Evolutionary conservation across 805 yeast genomes (phyloP).

Genomic region (Ogataea wickerhamii): DNA sequence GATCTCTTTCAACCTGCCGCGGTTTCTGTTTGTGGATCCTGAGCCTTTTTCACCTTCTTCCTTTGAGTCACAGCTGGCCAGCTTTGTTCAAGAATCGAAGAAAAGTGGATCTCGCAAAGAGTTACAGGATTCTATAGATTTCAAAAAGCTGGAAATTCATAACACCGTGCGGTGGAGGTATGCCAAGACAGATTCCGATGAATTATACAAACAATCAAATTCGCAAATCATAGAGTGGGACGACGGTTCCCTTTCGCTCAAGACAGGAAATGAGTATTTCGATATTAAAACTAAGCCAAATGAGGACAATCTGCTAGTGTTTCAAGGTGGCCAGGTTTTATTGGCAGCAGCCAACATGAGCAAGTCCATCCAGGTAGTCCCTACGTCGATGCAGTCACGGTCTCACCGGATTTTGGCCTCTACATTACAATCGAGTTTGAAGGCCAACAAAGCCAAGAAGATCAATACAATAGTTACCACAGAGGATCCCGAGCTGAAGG

Average conservation of each 20-base stretch:
- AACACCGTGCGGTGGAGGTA: constrained; percentile 95
- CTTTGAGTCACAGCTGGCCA: constrained; percentile 48
- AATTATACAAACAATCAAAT: constrained; percentile 80
- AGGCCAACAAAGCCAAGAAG: constrained; percentile 41
- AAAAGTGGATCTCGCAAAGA: constrained; percentile 44
- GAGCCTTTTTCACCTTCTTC: constrained; percentile 74
- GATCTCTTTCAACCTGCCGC: constrained; percentile 64
- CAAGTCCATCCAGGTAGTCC: constrained; percentile 71
- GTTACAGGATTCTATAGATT: constrained; percentile 46
- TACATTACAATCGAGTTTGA: constrained; percentile 53
- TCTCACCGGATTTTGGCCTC: constrained; percentile 78
- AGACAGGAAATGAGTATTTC: constrained; percentile 82
- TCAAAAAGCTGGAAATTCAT: constrained; percentile 29
- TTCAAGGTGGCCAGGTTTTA: constrained; percentile 67
- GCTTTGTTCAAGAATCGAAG: constrained; percentile 35
- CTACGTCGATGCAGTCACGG: constrained; percentile 83
- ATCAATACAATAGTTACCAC: constrained; percentile 49
- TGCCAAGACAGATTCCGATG: constrained; percentile 65
- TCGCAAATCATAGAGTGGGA: constrained; percentile 91
- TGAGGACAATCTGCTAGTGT: constrained; percentile 70
- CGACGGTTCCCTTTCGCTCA: constrained; percentile 84
- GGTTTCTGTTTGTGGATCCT: constrained; percentile 78
- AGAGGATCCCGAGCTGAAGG: constrained; percentile 68
- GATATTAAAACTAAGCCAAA: constrained; percentile 66
- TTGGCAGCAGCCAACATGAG: constrained; percentile 63